A percentile compares a stretch with the other conserved stretches of the same genome.
These are phyloP conservation scores for Lactifluus piperatus DNA, from an alignment of 768 basidiomycete genomes.

Conservation along the genomic window DNA sequence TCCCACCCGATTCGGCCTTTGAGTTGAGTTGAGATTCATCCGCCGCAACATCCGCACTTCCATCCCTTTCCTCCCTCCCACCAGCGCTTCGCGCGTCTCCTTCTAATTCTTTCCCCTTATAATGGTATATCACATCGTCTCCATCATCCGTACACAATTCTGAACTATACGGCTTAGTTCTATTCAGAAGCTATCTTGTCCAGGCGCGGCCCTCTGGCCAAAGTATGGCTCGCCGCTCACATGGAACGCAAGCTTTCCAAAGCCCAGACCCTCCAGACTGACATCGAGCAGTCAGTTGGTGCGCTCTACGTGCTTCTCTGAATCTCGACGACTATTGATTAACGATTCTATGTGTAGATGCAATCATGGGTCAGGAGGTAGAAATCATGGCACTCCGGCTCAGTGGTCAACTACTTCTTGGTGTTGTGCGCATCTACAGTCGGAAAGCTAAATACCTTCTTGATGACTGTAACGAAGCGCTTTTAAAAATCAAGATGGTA, in stretches of 20 bases:
- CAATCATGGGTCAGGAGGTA: slow-evolving; percentile 89
- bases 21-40: not conserved
- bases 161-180: slow-evolving; percentile 41
- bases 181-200: slow-evolving; percentile 93
- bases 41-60: slow-evolving; percentile 2
- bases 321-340: not conserved
- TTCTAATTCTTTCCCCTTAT: slow-evolving; percentile 4
- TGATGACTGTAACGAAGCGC: slow-evolving; percentile 95
- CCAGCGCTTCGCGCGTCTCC: slow-evolving; percentile 16
- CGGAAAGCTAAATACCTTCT: slow-evolving; percentile 95
- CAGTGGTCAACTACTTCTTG: slow-evolving; percentile 93
- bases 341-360: slow-evolving; percentile 38
- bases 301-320: slow-evolving; percentile 25
- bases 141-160: slow-evolving; percentile 1
- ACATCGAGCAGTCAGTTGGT: slow-evolving; percentile 93
- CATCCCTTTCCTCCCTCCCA: not conserved
- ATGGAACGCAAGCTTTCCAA: slow-evolving; percentile 98
- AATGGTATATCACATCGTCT: slow-evolving; percentile 16
- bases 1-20: too few species aligned
- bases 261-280: slow-evolving; percentile 86
- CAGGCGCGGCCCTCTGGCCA: slow-evolving; percentile 87
- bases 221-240: slow-evolving; percentile 98
- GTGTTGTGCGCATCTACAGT: slow-evolving; percentile 96
- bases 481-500: slow-evolving; percentile 94
- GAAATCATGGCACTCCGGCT: slow-evolving; percentile 91